Percentiles rank a stretch among this genome's conserved stretches.
phyloP scores from a whole-genome alignment of 257 asterid genomes.

The Solanum etuberosum region DNA sequence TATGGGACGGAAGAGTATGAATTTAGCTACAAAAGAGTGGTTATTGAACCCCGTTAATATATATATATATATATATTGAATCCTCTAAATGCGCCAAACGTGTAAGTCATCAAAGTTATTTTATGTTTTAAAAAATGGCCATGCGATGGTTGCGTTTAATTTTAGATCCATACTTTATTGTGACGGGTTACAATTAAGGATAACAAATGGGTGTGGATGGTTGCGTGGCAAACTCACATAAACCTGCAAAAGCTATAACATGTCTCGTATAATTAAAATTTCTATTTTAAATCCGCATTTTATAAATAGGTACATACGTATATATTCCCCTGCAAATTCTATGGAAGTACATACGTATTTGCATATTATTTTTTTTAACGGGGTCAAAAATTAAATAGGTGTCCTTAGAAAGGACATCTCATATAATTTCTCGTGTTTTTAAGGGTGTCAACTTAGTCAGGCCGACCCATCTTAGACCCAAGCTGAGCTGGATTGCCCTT shows the following conservation, averaged over 20 bases:
- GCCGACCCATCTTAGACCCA: background rate
- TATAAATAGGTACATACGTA: too few relatives aligned
- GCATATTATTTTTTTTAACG: background rate
- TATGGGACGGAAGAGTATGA: background rate
- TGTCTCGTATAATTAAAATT: too few relatives aligned
- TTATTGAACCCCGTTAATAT: too few relatives aligned
- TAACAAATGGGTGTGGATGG: rapidly evolving
- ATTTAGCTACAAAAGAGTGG: background rate
- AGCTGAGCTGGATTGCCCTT: background rate
- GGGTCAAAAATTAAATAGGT: background rate
- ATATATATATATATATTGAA: background rate
- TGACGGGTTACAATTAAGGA: too few relatives aligned
- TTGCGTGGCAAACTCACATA: too few relatives aligned
- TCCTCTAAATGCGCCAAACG: background rate
- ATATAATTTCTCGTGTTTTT: background rate
- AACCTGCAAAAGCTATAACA: rapidly evolving
- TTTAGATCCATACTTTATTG: background rate
- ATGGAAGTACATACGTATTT: background rate
- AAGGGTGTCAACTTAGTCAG: background rate
- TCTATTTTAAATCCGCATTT: too few relatives aligned
- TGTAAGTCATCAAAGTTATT: background rate
- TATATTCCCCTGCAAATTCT: background rate
- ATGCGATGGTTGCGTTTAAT: background rate
- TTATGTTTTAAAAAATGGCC: background rate
- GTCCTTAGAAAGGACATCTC: background rate